Evolutionary conservation across 176 grass and related monocot species (phyloP).

Genomic region (Zea luxurians): DNA sequence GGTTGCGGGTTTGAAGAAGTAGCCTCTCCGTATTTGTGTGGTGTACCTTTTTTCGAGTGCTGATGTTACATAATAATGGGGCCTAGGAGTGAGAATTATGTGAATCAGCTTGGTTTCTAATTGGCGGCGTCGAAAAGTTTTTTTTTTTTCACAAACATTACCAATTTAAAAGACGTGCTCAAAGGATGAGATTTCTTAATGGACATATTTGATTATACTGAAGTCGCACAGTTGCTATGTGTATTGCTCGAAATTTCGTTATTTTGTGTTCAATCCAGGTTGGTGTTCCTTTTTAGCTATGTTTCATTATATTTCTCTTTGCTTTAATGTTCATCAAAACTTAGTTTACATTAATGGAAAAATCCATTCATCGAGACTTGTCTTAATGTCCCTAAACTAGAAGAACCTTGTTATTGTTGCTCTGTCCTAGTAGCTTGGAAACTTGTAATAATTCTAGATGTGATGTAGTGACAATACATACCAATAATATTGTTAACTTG

Average conservation of each 20-base stretch:
- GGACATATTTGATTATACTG: background rate
- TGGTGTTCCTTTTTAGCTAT: constrained; percentile 16
- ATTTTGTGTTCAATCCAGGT: background rate
- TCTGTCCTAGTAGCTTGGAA: background rate
- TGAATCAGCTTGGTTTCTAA: background rate
- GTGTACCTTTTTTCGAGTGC: background rate
- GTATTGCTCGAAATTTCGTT: background rate
- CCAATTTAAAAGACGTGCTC: background rate
- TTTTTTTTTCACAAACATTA: constrained; percentile 5
- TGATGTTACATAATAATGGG: background rate
- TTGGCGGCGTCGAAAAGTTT: background rate
- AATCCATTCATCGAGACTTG: background rate
- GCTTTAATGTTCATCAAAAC: background rate
- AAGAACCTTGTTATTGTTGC: background rate
- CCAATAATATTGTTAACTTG: background rate
- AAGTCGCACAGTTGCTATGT: background rate
- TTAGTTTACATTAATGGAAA: background rate
- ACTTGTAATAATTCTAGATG: background rate
- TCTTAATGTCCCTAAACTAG: background rate
- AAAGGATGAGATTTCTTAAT: background rate
- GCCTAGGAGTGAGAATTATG: background rate
- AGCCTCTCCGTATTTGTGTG: too few species aligned
- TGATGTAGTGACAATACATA: background rate
- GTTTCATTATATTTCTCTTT: background rate
- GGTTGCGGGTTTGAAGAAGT: too few species aligned